Conservation (phyloP, 805 yeast species). For the Saturnispora saitoi region DNA sequence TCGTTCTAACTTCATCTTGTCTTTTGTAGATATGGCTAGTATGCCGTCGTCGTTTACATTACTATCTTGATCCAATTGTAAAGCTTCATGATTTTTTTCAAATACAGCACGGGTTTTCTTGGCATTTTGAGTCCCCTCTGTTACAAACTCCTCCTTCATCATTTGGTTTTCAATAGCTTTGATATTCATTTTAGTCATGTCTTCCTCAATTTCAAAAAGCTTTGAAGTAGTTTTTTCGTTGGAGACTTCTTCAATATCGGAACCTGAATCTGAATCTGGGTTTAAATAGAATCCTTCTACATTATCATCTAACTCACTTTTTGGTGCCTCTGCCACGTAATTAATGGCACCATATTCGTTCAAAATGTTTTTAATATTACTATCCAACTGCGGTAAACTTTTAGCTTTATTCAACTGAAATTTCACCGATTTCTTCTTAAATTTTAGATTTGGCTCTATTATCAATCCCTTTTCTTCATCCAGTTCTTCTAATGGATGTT, state of each 20-base stretch:
- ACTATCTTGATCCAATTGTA: not conserved
- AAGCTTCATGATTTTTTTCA: not conserved
- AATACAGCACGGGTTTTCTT: not conserved
- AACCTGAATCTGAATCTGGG: not conserved
- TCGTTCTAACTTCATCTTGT: not conserved
- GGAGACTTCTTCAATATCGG: not conserved
- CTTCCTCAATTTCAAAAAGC: not conserved
- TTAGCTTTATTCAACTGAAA: not conserved
- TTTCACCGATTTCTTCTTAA: not conserved
- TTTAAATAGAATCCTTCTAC: constrained; percentile 3
- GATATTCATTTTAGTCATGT: not conserved
- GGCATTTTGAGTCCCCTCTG: not conserved
- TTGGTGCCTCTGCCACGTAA: not conserved
- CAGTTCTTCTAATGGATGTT: not conserved
- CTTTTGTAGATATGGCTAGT: not conserved
- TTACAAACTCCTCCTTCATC: constrained; percentile 4
- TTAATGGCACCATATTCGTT: not conserved
- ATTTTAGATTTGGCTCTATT: not conserved
- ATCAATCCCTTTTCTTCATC: constrained; percentile 4
- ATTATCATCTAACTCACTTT: not conserved
- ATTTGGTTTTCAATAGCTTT: constrained; percentile 2
- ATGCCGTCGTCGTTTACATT: not conserved
- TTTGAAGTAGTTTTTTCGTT: not conserved
- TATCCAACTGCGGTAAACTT: not conserved
- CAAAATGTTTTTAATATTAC: not conserved